Evolutionary conservation across 805 yeast species (phyloP), one percentile per base, ranked within the genome.

Genomic region (Saturnispora quitensis): DNA sequence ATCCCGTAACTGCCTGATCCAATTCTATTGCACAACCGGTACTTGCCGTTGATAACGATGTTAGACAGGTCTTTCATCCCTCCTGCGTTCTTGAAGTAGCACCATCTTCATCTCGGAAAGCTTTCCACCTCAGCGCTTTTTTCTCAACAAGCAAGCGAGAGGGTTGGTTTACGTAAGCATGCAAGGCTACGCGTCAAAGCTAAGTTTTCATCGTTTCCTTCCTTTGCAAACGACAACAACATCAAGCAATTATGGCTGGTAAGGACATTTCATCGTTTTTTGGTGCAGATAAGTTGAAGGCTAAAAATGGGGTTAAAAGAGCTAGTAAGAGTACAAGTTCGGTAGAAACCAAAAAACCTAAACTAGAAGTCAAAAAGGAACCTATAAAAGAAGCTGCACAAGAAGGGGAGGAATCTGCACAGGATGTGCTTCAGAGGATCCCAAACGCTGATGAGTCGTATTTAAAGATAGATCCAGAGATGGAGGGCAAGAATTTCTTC

Each of bases 1-100:
- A 84, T 72, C 4, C 95, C 95, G 60, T 83, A 89, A 22, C 95
- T 89, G 27, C 97, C 97, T 0, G 91, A 77, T 7, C 96, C 96
- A 10, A 84, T 75, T 57, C 78, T 75, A 53, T 68, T 70, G 53
- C 73, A 71, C 59, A 78, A 67, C 52, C 68, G 70, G 56, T 70
- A 71, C 25, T 71, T 68, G 56, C 66, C 63, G 56, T 67, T 69
- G 17, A 69, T 54, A 5, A 64, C 60, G 2, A 69, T 56, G 34
- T 62, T 63, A 0, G 67, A 51, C 8, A 67, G 57, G 44, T 62
- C 66, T 48, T 58, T 60, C 68, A 63, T 63, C 53, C 47, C 51
- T 18, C 18, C 40, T 24, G 18, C 33, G 20, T 25, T 24, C 43
- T 15, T 20, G 22, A 42, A 40, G 42, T 47, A 44, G 40, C 45